A percentile compares a stretch with the other conserved stretches of the same genome.
phyloP scores from a whole-genome alignment of 2,329 filamentous ascomycete species.

The Aspergillus sp. region DNA sequence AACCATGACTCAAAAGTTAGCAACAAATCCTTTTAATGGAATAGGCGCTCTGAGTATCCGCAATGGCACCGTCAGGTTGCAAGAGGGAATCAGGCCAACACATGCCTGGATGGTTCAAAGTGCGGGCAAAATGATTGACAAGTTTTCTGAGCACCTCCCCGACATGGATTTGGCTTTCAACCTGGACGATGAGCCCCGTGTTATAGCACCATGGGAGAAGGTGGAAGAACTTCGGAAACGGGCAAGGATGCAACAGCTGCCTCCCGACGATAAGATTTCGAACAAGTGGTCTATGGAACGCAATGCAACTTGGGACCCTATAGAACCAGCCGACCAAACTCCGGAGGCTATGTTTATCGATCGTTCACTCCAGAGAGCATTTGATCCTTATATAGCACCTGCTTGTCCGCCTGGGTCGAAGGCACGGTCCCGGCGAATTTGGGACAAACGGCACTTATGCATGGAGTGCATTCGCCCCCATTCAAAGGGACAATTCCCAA shows the following conservation, averaged over 20 bases:
- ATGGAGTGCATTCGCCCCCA: constrained; percentile 62
- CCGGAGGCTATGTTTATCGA: constrained; percentile 41
- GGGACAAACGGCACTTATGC: constrained; percentile 66
- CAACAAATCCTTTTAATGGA: constrained; percentile 56
- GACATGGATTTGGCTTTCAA: constrained; percentile 66
- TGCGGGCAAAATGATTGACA: constrained; percentile 53
- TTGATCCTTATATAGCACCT: constrained; percentile 44
- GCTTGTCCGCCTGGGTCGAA: constrained; percentile 65
- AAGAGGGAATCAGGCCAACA: constrained; percentile 53
- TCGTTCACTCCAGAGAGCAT: constrained; percentile 41
- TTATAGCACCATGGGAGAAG: constrained; percentile 53
- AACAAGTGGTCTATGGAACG: constrained; percentile 40
- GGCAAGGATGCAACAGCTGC: constrained; percentile 21
- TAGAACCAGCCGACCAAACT: constrained; percentile 34
- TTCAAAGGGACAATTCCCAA: constrained; percentile 65
- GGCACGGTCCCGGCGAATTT: constrained; percentile 58
- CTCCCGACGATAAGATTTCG: constrained; percentile 21
- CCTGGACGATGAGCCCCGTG: constrained; percentile 60
- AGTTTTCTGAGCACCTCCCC: constrained; percentile 55
- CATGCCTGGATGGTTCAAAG: constrained; percentile 61
- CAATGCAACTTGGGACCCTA: constrained; percentile 37
- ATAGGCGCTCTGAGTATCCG: constrained; percentile 58
- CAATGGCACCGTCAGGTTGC: constrained; percentile 51
- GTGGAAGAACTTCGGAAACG: constrained; percentile 37
- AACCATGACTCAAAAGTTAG: constrained; percentile 52